A percentile compares a stretch with the other conserved stretches of the same genome.
These are phyloP conservation scores for Fusarium anguioides DNA, from an alignment of 2,329 filamentous ascomycete species.

Conservation along the genomic window DNA sequence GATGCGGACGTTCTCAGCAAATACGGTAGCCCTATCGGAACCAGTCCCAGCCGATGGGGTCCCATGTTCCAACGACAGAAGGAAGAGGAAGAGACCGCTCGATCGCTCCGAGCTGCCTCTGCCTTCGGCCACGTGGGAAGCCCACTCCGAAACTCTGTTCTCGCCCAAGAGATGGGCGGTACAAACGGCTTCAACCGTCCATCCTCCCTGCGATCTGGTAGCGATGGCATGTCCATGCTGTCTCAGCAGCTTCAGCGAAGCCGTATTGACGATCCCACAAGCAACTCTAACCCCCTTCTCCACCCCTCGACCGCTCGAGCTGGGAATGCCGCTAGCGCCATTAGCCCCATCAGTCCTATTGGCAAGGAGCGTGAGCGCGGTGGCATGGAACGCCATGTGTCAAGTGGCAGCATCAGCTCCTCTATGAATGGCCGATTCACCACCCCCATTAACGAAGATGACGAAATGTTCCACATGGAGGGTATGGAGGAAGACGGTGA, in stretches of 20 bases:
- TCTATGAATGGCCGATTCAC: slow-evolving; percentile 67
- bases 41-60: slow-evolving; percentile 71
- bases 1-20: slow-evolving; percentile 65
- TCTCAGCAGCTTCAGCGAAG: slow-evolving; percentile 73
- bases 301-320: slow-evolving; percentile 59
- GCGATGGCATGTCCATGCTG: slow-evolving; percentile 67
- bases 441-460: slow-evolving; percentile 73
- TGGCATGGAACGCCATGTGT: slow-evolving; percentile 66
- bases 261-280: slow-evolving; percentile 61
- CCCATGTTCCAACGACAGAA: slow-evolving; percentile 69
- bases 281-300: slow-evolving; percentile 60
- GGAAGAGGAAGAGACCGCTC: slow-evolving; percentile 64
- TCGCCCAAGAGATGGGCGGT: slow-evolving; percentile 64
- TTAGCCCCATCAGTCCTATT: slow-evolving; percentile 53
- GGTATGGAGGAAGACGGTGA: slow-evolving; percentile 73
- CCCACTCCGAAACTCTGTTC: slow-evolving; percentile 71
- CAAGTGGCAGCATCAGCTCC: slow-evolving; percentile 68
- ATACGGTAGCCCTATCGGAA: slow-evolving; percentile 69
- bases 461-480: slow-evolving; percentile 69
- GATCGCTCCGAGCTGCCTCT: slow-evolving; percentile 56
- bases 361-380: slow-evolving; percentile 53
- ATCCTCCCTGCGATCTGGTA: slow-evolving; percentile 54
- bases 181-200: slow-evolving; percentile 55
- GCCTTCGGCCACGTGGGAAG: slow-evolving; percentile 75
- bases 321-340: slow-evolving; percentile 54